phyloP scores from a whole-genome alignment of 2,329 filamentous ascomycete genomes.

The Geosmithia morbida region DNA sequence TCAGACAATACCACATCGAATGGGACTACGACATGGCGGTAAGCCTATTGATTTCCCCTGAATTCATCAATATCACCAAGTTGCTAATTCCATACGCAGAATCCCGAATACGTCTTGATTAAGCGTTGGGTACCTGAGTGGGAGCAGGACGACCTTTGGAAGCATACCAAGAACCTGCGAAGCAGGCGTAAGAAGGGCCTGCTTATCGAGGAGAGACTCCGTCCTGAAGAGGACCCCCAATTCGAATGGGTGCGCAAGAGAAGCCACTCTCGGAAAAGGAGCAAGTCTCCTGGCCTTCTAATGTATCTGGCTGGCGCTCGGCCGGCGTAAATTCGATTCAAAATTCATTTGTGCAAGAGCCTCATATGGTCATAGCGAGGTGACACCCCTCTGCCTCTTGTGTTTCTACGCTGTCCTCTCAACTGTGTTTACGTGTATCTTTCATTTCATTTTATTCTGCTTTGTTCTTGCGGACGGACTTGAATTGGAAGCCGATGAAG shows the following conservation, averaged over 20 bases:
- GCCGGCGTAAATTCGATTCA: conserved; percentile 12
- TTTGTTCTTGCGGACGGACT: not conserved
- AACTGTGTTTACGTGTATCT: too few relatives aligned
- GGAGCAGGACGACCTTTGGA: conserved; percentile 59
- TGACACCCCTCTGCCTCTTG: not conserved
- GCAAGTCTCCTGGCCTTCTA: conserved; percentile 40
- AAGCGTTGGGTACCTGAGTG: conserved; percentile 59
- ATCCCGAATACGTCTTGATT: conserved; percentile 58
- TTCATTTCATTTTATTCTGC: too few relatives aligned
- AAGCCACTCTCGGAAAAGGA: conserved; percentile 30
- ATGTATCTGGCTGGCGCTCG: conserved; percentile 42
- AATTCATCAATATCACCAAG: not conserved
- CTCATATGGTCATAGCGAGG: not conserved
- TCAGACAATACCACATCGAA: conserved; percentile 39
- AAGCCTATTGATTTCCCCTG: conserved; percentile 12
- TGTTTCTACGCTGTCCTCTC: too few relatives aligned
- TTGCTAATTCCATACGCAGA: conserved; percentile 26
- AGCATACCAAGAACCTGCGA: conserved; percentile 53
- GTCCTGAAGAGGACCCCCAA: conserved; percentile 27
- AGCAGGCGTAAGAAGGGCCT: conserved; percentile 33
- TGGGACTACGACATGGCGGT: conserved; percentile 39
- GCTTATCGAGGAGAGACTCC: conserved; percentile 30
- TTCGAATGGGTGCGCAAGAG: conserved; percentile 46
- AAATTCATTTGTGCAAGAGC: not conserved
- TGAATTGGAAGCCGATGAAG: not conserved